phyloP scores from a whole-genome alignment of 768 basidiomycete genomes.

The Crucibulum laeve region DNA sequence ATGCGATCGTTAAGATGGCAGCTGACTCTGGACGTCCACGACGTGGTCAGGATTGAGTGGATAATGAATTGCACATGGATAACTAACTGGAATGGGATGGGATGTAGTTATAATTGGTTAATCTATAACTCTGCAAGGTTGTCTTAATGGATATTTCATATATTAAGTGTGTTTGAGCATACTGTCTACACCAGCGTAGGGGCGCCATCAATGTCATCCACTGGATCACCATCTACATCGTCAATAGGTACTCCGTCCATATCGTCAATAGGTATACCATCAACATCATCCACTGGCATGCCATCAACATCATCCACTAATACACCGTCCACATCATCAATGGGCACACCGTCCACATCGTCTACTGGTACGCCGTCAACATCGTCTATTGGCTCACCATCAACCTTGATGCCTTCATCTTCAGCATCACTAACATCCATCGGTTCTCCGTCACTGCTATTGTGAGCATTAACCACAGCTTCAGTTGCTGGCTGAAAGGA shows the following conservation, averaged over 20 bases:
- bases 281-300: slow-evolving; percentile 31
- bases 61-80: background rate
- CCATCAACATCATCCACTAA: slow-evolving; percentile 29
- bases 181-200: no score
- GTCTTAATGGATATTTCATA: background rate
- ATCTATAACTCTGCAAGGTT: background rate
- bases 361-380: slow-evolving; percentile 49
- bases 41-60: slow-evolving; percentile 26
- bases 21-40: slow-evolving; percentile 36
- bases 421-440: slow-evolving; percentile 30
- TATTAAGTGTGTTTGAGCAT: no score
- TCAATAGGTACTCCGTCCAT: slow-evolving; percentile 30
- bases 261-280: slow-evolving; percentile 38
- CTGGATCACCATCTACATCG: slow-evolving; percentile 37
- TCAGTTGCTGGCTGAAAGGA: slow-evolving; percentile 70
- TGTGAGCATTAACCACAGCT: slow-evolving; percentile 23
- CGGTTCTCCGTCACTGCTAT: slow-evolving; percentile 29
- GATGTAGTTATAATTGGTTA: background rate
- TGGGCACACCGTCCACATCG: slow-evolving; percentile 49
- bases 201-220: slow-evolving; percentile 36
- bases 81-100: no score
- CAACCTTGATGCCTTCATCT: slow-evolving; percentile 20
- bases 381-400: slow-evolving; percentile 37
- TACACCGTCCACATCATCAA: slow-evolving; percentile 24
- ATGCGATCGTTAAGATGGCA: slow-evolving; percentile 65